phyloP scores from a whole-genome alignment of 306 rosid genomes.

The Medicago arabica region DNA sequence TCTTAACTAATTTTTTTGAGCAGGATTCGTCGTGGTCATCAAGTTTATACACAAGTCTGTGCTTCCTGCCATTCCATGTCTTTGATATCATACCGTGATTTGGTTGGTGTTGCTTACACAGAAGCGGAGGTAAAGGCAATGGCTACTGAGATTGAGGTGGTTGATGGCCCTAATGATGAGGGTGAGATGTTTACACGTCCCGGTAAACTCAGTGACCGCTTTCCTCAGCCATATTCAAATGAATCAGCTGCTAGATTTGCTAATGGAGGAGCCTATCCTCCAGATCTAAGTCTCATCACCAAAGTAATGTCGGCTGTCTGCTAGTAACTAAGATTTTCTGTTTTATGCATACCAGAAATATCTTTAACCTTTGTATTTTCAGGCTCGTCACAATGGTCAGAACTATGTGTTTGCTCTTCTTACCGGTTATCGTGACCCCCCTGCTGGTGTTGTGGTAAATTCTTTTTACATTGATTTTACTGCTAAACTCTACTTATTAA shows the following conservation, averaged over 20 bases:
- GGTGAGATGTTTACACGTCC: slow-evolving; percentile 99
- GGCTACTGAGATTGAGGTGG: slow-evolving; percentile 99
- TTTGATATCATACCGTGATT: slow-evolving; percentile 92
- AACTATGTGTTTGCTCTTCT: slow-evolving; percentile 88
- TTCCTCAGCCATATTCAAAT: slow-evolving; percentile 89
- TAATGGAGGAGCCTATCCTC: slow-evolving; percentile 99
- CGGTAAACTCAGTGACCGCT: slow-evolving; percentile 96
- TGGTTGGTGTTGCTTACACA: slow-evolving; percentile 97
- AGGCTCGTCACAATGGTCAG: slow-evolving; percentile 99
- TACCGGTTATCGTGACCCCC: slow-evolving; percentile 94
- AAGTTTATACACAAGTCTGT: slow-evolving; percentile 92
- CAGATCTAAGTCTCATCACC: slow-evolving; percentile 92
- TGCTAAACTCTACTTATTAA: neutral
- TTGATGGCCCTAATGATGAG: slow-evolving; percentile 98
- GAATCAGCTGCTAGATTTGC: slow-evolving; percentile 99
- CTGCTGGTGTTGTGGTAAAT: slow-evolving; percentile 89
- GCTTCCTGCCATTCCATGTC: slow-evolving; percentile 99
- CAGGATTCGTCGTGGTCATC: slow-evolving; percentile 99
- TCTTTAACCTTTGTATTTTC: slow-evolving; percentile 44
- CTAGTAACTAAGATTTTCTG: slow-evolving; percentile 15
- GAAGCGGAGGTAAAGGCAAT: slow-evolving; percentile 95
- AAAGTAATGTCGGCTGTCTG: slow-evolving; percentile 66
- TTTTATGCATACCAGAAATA: slow-evolving; percentile 7
- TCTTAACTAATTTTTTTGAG: slow-evolving; percentile 41
- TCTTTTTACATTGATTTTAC: neutral